These are phyloP conservation scores for Tricholoma terreum DNA, from an alignment of 768 basidiomycete genomes.

Conservation along the genomic window DNA sequence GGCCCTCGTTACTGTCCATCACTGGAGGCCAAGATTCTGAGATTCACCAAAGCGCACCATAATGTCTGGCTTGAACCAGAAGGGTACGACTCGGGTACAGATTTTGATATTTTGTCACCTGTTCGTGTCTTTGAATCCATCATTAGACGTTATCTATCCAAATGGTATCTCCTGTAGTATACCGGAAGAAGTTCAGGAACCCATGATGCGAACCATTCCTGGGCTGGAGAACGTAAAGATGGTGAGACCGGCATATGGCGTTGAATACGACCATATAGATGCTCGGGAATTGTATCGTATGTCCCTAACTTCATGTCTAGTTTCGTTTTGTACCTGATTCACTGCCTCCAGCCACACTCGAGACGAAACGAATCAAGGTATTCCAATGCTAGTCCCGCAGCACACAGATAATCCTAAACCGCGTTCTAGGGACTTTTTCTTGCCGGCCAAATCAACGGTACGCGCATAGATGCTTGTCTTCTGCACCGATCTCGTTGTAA, in stretches of 20 bases:
- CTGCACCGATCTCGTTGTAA: background rate
- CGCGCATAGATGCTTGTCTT: background rate
- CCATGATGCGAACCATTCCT: slow-evolving; percentile 79
- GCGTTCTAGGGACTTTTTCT: slow-evolving; percentile 69
- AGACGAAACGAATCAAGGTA: slow-evolving; percentile 81
- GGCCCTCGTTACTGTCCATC: slow-evolving; percentile 93
- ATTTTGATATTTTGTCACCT: slow-evolving; percentile 1
- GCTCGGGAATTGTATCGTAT: slow-evolving; percentile 73
- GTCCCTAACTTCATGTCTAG: slow-evolving; percentile 23
- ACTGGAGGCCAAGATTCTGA: slow-evolving; percentile 80
- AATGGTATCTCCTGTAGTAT: slow-evolving; percentile 88
- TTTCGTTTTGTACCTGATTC: background rate
- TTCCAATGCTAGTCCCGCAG: background rate
- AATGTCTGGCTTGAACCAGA: slow-evolving; percentile 90
- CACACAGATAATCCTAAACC: background rate
- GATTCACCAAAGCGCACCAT: slow-evolving; percentile 73
- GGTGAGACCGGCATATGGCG: slow-evolving; percentile 84
- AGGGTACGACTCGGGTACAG: slow-evolving; percentile 78
- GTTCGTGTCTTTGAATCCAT: background rate
- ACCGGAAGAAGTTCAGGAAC: slow-evolving; percentile 81
- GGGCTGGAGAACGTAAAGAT: slow-evolving; percentile 85
- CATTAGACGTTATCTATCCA: slow-evolving; percentile 79
- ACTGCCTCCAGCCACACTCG: slow-evolving; percentile 60
- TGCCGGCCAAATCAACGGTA: slow-evolving; percentile 87
- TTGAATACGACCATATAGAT: slow-evolving; percentile 91